These are phyloP conservation scores for Penicillium sclerotigenum DNA, from an alignment of 2,329 filamentous ascomycete genomes.

Conservation along the genomic window DNA sequence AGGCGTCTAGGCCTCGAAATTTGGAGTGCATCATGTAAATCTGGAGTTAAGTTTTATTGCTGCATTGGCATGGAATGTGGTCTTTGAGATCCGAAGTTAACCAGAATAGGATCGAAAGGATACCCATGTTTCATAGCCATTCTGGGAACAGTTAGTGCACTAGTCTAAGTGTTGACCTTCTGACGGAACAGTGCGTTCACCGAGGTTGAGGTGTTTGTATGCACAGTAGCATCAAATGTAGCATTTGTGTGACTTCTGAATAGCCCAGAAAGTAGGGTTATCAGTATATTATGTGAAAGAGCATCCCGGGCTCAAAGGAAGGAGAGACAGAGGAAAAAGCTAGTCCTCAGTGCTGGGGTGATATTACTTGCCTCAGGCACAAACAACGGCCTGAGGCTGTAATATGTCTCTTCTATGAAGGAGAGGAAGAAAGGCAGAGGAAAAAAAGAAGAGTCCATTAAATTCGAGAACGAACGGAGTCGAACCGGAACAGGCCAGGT, in stretches of 20 bases:
- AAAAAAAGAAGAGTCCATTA: too few relatives aligned
- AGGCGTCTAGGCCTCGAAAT: background rate
- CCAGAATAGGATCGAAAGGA: background rate
- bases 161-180: background rate
- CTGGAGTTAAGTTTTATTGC: background rate
- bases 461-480: background rate
- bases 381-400: background rate
- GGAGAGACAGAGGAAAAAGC: too few relatives aligned
- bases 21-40: background rate
- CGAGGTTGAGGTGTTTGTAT: background rate
- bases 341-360: too few relatives aligned
- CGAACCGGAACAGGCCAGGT: background rate
- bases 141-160: background rate
- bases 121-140: background rate
- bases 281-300: background rate
- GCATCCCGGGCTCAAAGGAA: too few relatives aligned
- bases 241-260: background rate
- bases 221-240: background rate
- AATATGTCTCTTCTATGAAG: too few relatives aligned
- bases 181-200: background rate
- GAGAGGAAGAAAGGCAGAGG: too few relatives aligned
- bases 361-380: too few relatives aligned
- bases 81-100: too few relatives aligned
- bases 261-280: background rate
- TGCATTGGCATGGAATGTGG: background rate